phyloP scores from a whole-genome alignment of 2,329 filamentous ascomycete genomes.

The Ilyonectria mors-panacis region DNA sequence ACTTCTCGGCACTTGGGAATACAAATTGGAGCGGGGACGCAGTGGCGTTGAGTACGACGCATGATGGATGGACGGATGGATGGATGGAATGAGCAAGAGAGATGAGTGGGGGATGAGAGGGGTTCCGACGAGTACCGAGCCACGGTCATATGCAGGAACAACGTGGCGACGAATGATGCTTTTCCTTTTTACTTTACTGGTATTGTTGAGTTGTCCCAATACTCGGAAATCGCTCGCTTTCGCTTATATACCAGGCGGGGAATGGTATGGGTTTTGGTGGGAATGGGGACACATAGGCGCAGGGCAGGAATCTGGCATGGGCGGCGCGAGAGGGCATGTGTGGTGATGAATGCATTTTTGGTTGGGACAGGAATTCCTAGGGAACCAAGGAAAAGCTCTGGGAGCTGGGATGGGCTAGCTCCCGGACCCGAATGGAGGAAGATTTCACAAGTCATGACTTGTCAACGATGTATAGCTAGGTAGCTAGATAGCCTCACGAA shows the following conservation, averaged over 20 bases:
- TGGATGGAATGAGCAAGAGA: conserved; percentile 28
- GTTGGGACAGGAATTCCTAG: conserved; percentile 6
- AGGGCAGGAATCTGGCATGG: conserved; percentile 40
- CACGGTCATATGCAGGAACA: conserved; percentile 48
- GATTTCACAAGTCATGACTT: conserved; percentile 15
- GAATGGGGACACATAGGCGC: conserved; percentile 34
- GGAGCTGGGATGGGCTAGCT: conserved; percentile 51
- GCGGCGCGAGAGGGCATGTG: conserved; percentile 29
- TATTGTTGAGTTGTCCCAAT: conserved; percentile 36
- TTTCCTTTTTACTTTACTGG: conserved; percentile 27
- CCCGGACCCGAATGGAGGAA: conserved; percentile 32
- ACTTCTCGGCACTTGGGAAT: conserved; percentile 46
- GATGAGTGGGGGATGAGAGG: conserved; percentile 22
- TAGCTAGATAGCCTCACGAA: conserved; percentile 18
- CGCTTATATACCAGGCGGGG: conserved; percentile 46
- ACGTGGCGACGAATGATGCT: conserved; percentile 38
- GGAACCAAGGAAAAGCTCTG: conserved; percentile 44
- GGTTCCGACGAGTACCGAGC: conserved; percentile 20
- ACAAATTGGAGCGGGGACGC: conserved; percentile 37
- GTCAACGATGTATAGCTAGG: conserved; percentile 10
- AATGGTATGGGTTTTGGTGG: conserved; percentile 40
- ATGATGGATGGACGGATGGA: conserved; percentile 28
- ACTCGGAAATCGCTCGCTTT: conserved; percentile 44
- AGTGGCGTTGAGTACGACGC: conserved; percentile 39
- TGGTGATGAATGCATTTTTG: conserved; percentile 28